Conservation (phyloP, 441 rosid genomes). For the Biscutella laevigata region DNA sequence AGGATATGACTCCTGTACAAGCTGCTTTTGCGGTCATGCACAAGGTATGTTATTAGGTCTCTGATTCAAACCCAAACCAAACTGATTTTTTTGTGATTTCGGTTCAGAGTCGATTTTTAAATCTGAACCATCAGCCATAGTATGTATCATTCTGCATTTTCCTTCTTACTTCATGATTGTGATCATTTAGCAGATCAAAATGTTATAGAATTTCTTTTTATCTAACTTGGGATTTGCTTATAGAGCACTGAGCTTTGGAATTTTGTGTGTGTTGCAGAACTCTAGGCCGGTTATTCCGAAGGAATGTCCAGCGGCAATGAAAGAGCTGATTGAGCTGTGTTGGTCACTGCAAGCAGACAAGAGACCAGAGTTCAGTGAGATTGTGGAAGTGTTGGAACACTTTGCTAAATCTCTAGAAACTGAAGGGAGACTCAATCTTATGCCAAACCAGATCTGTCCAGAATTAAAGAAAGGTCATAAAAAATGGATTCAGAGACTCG, state of each 20-base stretch:
- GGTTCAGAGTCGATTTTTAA: too few species aligned
- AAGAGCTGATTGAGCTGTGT: constrained; percentile 75
- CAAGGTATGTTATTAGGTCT: constrained; percentile 42
- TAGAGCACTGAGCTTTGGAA: background rate
- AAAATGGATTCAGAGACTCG: constrained; percentile 68
- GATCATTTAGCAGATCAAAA: background rate
- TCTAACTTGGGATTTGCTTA: background rate
- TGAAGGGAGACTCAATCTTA: constrained; percentile 51
- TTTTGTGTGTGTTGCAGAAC: constrained; percentile 37
- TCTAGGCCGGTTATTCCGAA: constrained; percentile 59
- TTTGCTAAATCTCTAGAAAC: constrained; percentile 42
- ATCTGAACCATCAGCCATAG: too few species aligned
- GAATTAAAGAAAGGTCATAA: constrained; percentile 63
- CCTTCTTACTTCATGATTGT: background rate
- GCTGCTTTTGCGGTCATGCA: constrained; percentile 97
- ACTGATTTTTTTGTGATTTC: too few species aligned
- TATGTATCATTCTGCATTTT: background rate
- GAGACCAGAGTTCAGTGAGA: constrained; percentile 87
- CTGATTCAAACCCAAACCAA: too few species aligned
- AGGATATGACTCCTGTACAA: constrained; percentile 96
- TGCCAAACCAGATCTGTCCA: constrained; percentile 35
- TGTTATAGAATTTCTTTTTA: background rate
- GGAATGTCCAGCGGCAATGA: constrained; percentile 59
- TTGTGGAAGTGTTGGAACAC: constrained; percentile 74
- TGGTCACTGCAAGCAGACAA: constrained; percentile 72